Evolutionary conservation across 371 early-diverging fungal species (phyloP), one percentile per base, ranked within the genome.

Genomic region (Agmasoma carcini): DNA sequence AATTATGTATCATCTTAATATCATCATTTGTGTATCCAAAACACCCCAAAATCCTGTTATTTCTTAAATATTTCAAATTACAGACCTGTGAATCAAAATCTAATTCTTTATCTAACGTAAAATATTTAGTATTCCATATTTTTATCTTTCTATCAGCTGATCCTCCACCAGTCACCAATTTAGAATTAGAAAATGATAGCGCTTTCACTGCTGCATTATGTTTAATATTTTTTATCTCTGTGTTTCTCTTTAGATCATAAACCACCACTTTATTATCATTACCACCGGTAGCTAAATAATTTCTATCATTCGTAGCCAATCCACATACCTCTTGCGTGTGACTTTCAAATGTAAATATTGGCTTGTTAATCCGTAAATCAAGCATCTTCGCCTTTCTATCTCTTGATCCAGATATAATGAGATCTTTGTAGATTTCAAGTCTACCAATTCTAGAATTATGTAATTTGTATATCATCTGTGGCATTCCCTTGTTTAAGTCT

Each of bases 11-110:
- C 2, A 75, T 40, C 27, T 72, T 69, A 17, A 63, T 65, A 55
- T 76, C 76, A 56, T 76, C 66, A 31, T 71, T 62, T 17, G 76
- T 70, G 63, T 76, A 76, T 45, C 76, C 76, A 49, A 74, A 74
- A 14, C 74, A 73, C 20, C 64, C 61, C 14, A 76, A 34, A 15
- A 73, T 50, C 19, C 66, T 68, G 50, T 72, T 66, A 34, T 40
- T 63, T 43, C 55, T 64, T 17, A 66, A 49, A 71, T 72, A 75
- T 14, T 60, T 33, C 15, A 76, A 15, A 51, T 73, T 73, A 56
- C 73, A 73, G 0, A 76, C 57, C 48, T 76, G 76, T 20, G 71
- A 67, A 6, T 61, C 63, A n/a, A 56, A 67, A 31, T 67, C 55
- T 38, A 65, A 43, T 5, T 61, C 54, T 30, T 68, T 61, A 2